Percentiles rank a stretch among this genome's conserved stretches.
These are phyloP conservation scores for Striga asiatica DNA, from an alignment of 257 asterid species.

Conservation along the genomic window DNA sequence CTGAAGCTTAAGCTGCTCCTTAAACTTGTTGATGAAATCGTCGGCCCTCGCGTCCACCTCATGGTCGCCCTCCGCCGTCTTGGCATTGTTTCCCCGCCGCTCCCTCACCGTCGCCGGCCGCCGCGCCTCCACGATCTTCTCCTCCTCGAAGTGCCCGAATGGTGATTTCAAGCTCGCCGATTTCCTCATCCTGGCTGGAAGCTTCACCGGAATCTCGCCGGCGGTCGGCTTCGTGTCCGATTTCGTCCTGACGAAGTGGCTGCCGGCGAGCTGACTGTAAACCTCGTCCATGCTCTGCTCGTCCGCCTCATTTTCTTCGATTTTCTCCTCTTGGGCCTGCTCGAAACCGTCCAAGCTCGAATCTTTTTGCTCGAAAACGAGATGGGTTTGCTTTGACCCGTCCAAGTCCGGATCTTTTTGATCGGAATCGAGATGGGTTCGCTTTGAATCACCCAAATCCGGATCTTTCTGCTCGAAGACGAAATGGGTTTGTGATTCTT, in stretches of 20 bases:
- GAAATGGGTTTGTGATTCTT: neutral
- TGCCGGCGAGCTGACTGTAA: conserved; percentile 28
- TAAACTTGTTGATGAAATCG: conserved; percentile 69
- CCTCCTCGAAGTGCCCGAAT: conserved; percentile 47
- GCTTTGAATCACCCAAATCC: neutral
- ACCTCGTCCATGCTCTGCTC: conserved; percentile 46
- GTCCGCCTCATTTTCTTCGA: neutral
- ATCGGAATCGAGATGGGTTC: conserved; percentile 14
- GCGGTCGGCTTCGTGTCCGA: conserved; percentile 54
- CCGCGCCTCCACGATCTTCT: conserved; percentile 41
- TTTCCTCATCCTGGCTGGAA: conserved; percentile 52
- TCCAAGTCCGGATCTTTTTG: conserved; percentile 1
- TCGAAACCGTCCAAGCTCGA: conserved; percentile 9
- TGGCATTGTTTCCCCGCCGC: conserved; percentile 23
- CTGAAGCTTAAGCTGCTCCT: conserved; percentile 81
- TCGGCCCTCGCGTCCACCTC: conserved; percentile 75
- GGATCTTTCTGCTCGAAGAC: neutral
- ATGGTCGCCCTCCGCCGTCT: conserved; percentile 32
- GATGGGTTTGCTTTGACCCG: conserved; percentile 3
- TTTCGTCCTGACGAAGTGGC: conserved; percentile 34
- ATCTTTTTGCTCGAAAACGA: conserved; percentile 3
- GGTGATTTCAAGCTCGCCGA: conserved; percentile 57
- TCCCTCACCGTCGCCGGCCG: conserved; percentile 68
- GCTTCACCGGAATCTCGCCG: conserved; percentile 33
- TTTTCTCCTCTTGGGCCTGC: neutral